These are phyloP conservation scores for Helianthus tuberosus DNA, from an alignment of 129 eudicot genomes.

Conservation along the genomic window DNA sequence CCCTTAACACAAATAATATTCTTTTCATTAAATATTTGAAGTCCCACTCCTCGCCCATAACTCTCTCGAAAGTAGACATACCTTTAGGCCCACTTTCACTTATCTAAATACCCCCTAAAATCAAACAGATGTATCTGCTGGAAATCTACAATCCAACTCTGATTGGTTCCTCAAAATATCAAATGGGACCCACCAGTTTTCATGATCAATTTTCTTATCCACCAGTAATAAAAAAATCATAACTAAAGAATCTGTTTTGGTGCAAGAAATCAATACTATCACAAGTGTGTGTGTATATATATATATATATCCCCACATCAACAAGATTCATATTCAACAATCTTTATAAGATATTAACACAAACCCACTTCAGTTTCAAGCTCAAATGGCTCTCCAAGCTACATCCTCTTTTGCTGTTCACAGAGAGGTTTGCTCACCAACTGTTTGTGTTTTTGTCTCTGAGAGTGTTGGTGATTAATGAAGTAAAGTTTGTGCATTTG, in stretches of 20 bases:
- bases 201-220: slow-evolving; percentile 63
- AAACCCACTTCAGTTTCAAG: not conserved
- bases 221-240: slow-evolving; percentile 4
- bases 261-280: not conserved
- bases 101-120: not conserved
- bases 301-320: slow-evolving; percentile 26
- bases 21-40: no score
- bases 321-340: slow-evolving; percentile 21
- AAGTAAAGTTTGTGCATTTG: slow-evolving; percentile 7
- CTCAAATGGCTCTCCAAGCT: slow-evolving; percentile 79
- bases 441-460: not conserved
- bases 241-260: not conserved
- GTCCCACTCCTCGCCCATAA: no score
- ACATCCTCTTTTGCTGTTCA: slow-evolving; percentile 53
- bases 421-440: slow-evolving; percentile 40
- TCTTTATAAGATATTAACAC: slow-evolving; percentile 31
- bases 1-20: no score
- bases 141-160: slow-evolving; percentile 53
- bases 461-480: not conserved
- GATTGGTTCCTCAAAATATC: slow-evolving; percentile 51
- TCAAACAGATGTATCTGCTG: not conserved
- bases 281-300: not conserved
- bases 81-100: slow-evolving; percentile 34
- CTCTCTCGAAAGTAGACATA: not conserved
- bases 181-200: slow-evolving; percentile 27